phyloP scores from a whole-genome alignment of 768 basidiomycete species.

The Mycena venus region DNA sequence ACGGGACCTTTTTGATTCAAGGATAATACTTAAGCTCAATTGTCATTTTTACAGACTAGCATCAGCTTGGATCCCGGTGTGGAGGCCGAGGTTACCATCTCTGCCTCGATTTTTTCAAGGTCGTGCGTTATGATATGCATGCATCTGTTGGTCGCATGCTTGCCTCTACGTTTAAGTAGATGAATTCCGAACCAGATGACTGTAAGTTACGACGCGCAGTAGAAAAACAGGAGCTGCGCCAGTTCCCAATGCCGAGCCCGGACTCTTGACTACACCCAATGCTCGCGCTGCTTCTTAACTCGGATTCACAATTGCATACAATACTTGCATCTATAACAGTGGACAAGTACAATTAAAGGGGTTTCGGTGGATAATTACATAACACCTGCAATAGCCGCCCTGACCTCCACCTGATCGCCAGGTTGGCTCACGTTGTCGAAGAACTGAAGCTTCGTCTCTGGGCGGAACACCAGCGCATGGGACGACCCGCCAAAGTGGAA shows the following conservation, averaged over 20 bases:
- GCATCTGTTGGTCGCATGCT: background rate
- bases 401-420: background rate
- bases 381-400: background rate
- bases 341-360: background rate
- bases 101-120: background rate
- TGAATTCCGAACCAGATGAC: background rate
- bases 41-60: background rate
- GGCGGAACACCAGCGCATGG: constrained; percentile 56
- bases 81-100: background rate
- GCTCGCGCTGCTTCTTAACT: background rate
- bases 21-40: background rate
- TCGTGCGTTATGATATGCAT: background rate
- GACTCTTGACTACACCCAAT: background rate
- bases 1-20: background rate
- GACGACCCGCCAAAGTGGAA: constrained; percentile 72
- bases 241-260: background rate
- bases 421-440: background rate
- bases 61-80: background rate
- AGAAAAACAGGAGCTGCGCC: background rate
- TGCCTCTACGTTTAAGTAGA: background rate
- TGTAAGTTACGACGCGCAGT: background rate
- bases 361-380: background rate
- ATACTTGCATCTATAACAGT: background rate
- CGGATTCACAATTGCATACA: background rate
- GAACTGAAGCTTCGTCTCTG: constrained; percentile 27